Conservation (phyloP, 139 green algal species). For the Volvox africanus region DNA sequence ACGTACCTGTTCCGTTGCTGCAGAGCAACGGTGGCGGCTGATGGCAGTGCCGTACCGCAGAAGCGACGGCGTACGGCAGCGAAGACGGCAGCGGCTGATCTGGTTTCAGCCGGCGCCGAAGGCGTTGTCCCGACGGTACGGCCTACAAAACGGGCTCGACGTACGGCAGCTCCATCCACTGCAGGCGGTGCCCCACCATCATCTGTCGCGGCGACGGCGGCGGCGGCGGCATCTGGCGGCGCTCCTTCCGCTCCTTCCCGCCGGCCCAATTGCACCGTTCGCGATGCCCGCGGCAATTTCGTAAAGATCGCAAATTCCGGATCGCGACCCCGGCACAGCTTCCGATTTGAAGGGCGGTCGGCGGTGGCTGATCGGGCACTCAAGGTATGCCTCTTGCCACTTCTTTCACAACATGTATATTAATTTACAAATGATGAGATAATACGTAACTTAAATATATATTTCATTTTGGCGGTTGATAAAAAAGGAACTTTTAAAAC, state of each 20-base stretch:
- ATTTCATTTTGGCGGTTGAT: no score
- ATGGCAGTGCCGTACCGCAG: neutral
- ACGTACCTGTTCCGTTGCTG: no score
- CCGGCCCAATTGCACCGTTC: conserved; percentile 11
- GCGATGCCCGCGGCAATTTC: conserved; percentile 46
- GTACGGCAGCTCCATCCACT: neutral
- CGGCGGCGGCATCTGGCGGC: conserved; percentile 8
- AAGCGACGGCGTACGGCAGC: neutral
- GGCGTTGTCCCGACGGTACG: neutral
- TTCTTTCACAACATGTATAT: no score
- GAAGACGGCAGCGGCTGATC: neutral
- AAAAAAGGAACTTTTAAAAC: no score
- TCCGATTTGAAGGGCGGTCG: conserved; percentile 39
- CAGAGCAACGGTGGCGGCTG: no score
- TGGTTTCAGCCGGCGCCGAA: neutral
- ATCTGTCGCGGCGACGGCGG: neutral
- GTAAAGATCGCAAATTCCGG: conserved; percentile 14
- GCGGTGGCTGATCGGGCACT: neutral
- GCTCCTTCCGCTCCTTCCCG: neutral
- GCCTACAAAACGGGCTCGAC: neutral
- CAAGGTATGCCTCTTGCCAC: neutral
- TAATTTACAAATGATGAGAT: no score
- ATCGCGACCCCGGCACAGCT: conserved; percentile 47
- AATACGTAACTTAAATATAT: no score
- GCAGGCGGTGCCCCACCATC: neutral